phyloP scores from a whole-genome alignment of 179 eudicot species.

The Beta macrorhiza region DNA sequence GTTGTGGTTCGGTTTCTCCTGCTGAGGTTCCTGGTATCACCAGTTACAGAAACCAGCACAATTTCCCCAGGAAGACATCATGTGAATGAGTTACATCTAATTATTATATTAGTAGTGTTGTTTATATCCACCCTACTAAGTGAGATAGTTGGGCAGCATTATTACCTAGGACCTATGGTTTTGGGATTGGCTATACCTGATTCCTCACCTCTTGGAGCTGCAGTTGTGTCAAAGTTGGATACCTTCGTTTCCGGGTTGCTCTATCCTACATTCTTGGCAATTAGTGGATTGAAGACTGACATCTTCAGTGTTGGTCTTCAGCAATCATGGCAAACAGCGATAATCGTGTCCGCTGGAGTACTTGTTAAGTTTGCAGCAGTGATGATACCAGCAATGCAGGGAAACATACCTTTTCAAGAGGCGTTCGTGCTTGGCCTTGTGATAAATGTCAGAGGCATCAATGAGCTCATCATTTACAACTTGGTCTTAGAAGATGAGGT shows the following conservation, averaged over 20 bases:
- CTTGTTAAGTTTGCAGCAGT: slow-evolving; percentile 41
- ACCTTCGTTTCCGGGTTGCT: slow-evolving; percentile 37
- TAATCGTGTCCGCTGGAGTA: slow-evolving; percentile 29
- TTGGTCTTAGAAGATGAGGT: slow-evolving; percentile 45
- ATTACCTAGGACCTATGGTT: slow-evolving; percentile 46
- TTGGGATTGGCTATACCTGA: slow-evolving; percentile 57
- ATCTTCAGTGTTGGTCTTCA: slow-evolving; percentile 33
- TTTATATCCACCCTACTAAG: slow-evolving; percentile 32
- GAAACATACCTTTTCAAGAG: slow-evolving; percentile 37
- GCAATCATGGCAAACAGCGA: slow-evolving; percentile 30
- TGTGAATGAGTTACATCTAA: slow-evolving; percentile 23
- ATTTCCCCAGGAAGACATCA: background rate
- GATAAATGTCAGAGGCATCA: slow-evolving; percentile 55
- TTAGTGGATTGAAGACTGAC: slow-evolving; percentile 59
- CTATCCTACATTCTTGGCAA: slow-evolving; percentile 56
- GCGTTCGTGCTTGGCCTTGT: slow-evolving; percentile 55
- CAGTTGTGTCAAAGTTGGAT: slow-evolving; percentile 47
- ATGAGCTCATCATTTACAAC: slow-evolving; percentile 53
- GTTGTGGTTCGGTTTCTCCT: slow-evolving; percentile 33
- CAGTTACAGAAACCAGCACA: background rate
- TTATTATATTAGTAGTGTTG: slow-evolving; percentile 23
- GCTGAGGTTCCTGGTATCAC: slow-evolving; percentile 15
- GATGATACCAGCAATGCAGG: slow-evolving; percentile 28
- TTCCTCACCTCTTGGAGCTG: slow-evolving; percentile 57
- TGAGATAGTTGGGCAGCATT: slow-evolving; percentile 59